These are phyloP conservation scores for Fusarium odoratissimum DNA, from an alignment of 2,329 filamentous ascomycete genomes.

Conservation along the genomic window DNA sequence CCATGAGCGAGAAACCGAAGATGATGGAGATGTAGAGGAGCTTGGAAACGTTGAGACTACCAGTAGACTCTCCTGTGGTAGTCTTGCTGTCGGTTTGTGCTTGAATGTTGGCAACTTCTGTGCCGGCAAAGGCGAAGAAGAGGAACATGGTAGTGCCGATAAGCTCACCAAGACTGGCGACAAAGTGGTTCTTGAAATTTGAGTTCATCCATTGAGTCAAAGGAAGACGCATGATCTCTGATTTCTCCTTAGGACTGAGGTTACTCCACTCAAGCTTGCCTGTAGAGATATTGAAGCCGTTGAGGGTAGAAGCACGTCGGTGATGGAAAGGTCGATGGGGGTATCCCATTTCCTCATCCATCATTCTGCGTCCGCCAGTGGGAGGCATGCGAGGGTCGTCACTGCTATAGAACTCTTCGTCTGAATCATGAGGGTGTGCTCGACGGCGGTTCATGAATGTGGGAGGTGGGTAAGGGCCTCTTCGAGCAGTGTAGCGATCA, in stretches of 20 bases:
- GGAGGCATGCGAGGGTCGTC: slow-evolving; percentile 35
- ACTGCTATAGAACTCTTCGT: slow-evolving; percentile 39
- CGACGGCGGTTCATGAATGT: slow-evolving; percentile 41
- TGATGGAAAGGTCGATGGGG: background rate
- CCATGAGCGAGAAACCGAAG: slow-evolving; percentile 58
- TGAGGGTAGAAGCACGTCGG: slow-evolving; percentile 26
- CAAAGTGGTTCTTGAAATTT: slow-evolving; percentile 57
- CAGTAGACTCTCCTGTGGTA: slow-evolving; percentile 56
- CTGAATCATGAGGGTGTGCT: slow-evolving; percentile 38
- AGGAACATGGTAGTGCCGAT: slow-evolving; percentile 58
- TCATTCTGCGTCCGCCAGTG: slow-evolving; percentile 25
- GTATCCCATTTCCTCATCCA: slow-evolving; percentile 43
- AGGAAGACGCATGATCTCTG: slow-evolving; percentile 57
- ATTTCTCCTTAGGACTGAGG: slow-evolving; percentile 54
- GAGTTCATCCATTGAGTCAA: slow-evolving; percentile 61
- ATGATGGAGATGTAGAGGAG: slow-evolving; percentile 56
- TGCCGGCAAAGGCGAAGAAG: slow-evolving; percentile 57
- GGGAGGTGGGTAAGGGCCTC: slow-evolving; percentile 41
- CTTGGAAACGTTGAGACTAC: slow-evolving; percentile 57
- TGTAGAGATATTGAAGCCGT: slow-evolving; percentile 32
- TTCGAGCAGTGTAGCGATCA: slow-evolving; percentile 38
- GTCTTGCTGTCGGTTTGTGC: slow-evolving; percentile 50
- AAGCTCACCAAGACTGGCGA: slow-evolving; percentile 54
- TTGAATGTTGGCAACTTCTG: slow-evolving; percentile 55
- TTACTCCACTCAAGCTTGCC: slow-evolving; percentile 53